Percentiles rank a stretch among this genome's conserved stretches.
Evolutionary conservation across 2,329 filamentous ascomycete species (phyloP).

Genomic region (Fusarium fujikuroi): DNA sequence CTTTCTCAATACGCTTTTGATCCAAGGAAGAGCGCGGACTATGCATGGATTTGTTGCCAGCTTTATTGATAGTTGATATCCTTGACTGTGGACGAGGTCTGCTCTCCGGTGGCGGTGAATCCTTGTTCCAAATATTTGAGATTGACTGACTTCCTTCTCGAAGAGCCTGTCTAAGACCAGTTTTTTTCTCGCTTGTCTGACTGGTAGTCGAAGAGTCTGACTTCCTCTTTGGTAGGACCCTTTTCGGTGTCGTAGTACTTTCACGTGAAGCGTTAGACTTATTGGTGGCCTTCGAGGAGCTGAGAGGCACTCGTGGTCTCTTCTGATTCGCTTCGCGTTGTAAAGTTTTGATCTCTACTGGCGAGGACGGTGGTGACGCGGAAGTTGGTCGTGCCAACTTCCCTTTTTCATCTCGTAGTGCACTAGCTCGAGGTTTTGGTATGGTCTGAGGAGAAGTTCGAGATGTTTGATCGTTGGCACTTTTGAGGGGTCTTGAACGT

Average conservation of each 20-base stretch:
- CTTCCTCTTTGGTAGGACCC: constrained; percentile 39
- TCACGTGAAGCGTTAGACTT: constrained; percentile 42
- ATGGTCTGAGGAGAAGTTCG: constrained; percentile 2
- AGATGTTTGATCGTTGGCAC: constrained; percentile 8
- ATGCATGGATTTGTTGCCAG: constrained; percentile 8
- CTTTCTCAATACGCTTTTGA: constrained; percentile 30
- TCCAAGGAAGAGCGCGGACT: constrained; percentile 7
- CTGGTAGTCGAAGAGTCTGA: constrained; percentile 23
- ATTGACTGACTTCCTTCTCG: constrained; percentile 61
- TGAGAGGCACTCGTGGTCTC: constrained; percentile 34
- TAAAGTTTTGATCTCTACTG: constrained; percentile 16
- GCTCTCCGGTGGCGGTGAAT: constrained; percentile 47
- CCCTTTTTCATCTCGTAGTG: constrained; percentile 18
- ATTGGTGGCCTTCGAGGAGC: constrained; percentile 41
- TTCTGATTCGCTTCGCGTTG: constrained; percentile 43
- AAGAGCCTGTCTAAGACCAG: constrained; percentile 61
- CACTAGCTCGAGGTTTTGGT: constrained; percentile 1
- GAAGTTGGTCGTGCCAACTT: constrained; percentile 16
- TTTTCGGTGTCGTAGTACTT: constrained; percentile 8
- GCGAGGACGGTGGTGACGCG: constrained; percentile 17
- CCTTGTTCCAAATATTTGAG: constrained; percentile 61
- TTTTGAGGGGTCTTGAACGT: constrained; percentile 17
- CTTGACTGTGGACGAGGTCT: constrained; percentile 45
- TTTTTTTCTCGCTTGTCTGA: constrained; percentile 55
- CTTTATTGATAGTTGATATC: constrained; percentile 21